Evolutionary conservation across 2,329 filamentous ascomycete species (phyloP).

Genomic region (Thielaviopsis euricoi): DNA sequence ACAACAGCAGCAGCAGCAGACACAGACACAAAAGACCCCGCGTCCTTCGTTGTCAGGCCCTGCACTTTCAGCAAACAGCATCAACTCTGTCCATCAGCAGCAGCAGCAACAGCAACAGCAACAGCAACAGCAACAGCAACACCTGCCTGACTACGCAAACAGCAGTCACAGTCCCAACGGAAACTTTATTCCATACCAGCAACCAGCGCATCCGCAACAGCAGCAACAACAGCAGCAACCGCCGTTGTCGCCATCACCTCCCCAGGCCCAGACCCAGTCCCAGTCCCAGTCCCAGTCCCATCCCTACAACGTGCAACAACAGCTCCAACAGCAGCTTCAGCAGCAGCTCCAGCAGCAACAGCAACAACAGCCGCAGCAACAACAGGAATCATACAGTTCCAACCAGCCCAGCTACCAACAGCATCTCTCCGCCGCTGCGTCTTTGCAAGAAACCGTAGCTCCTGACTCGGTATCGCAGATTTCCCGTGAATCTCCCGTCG

Average conservation of each 20-base stretch:
- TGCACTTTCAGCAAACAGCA: neutral
- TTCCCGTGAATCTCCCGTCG: conserved; percentile 43
- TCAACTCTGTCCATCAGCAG: neutral
- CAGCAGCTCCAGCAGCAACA: conserved; percentile 21
- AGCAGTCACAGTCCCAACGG: conserved; percentile 9
- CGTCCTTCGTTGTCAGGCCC: conserved; percentile 14
- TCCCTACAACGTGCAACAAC: neutral
- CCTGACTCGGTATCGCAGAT: conserved; percentile 42
- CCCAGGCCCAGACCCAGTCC: neutral
- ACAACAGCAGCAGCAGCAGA: conserved; percentile 17
- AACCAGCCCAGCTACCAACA: conserved; percentile 8
- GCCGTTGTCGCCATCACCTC: conserved; percentile 4
- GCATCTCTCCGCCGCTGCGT: conserved; percentile 11
- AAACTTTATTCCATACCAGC: conserved; percentile 16
- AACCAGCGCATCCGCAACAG: conserved; percentile 19
- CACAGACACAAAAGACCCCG: conserved; percentile 19
- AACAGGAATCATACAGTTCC: conserved; percentile 3
- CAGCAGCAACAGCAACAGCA: neutral
- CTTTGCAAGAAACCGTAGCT: conserved; percentile 26
- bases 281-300: neutral
- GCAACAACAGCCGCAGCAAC: conserved; percentile 17
- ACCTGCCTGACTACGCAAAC: conserved; percentile 12
- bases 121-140: neutral
- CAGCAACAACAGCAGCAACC: conserved; percentile 22
- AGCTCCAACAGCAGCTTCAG: conserved; percentile 18